phyloP scores from a whole-genome alignment of 2,329 filamentous ascomycete genomes.

The Ophiostoma ips region DNA sequence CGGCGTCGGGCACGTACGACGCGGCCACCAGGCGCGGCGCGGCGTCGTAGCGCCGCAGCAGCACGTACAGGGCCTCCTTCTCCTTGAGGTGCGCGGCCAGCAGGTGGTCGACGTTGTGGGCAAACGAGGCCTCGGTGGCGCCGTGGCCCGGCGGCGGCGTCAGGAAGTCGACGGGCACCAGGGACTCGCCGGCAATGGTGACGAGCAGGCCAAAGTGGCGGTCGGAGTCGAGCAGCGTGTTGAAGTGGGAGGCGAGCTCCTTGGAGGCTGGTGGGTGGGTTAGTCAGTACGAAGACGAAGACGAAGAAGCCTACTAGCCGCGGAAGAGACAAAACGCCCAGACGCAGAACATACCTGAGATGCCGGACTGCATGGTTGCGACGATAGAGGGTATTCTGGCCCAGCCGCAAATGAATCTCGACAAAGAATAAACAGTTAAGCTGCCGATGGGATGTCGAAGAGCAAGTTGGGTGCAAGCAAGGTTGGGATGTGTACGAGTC shows the following conservation, averaged over 20 bases:
- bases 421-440: too few relatives aligned
- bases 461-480: not conserved
- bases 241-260: slow-evolving; percentile 65
- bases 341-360: slow-evolving; percentile 41
- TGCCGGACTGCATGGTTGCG: slow-evolving; percentile 60
- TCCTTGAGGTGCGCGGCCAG: slow-evolving; percentile 51
- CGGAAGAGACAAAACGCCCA: slow-evolving; percentile 6
- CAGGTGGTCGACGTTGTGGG: slow-evolving; percentile 42
- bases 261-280: slow-evolving; percentile 45
- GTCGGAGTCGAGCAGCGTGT: slow-evolving; percentile 46
- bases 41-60: slow-evolving; percentile 53
- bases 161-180: slow-evolving; percentile 43
- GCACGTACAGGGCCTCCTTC: slow-evolving; percentile 56
- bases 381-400: not conserved
- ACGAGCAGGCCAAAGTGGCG: slow-evolving; percentile 56
- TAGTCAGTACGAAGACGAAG: not conserved
- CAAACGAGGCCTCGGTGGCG: slow-evolving; percentile 42
- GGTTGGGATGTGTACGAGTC: not conserved
- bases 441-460: not conserved
- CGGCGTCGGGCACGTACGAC: slow-evolving; percentile 66
- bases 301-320: too few relatives aligned
- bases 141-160: slow-evolving; percentile 42
- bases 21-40: slow-evolving; percentile 50
- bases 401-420: slow-evolving; percentile 1
- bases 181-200: slow-evolving; percentile 54